Evolutionary conservation across 805 yeast genomes (phyloP).

Genomic region (Cyberlindnera veronae): DNA sequence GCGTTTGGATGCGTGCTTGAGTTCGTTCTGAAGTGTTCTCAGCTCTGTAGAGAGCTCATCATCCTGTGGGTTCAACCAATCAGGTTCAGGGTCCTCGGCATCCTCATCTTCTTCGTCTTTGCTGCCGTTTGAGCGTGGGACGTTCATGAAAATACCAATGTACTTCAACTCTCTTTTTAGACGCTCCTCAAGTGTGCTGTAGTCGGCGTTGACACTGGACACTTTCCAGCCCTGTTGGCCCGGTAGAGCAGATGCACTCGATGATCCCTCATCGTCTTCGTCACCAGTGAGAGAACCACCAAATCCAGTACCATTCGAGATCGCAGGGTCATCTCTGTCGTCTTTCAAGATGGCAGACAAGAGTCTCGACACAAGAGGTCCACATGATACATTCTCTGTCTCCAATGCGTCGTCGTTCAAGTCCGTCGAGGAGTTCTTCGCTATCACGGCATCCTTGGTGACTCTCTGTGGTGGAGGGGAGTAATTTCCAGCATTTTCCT

Average conservation of each 20-base stretch:
- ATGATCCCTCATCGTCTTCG: slow-evolving; percentile 26
- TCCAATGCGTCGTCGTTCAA: slow-evolving; percentile 62
- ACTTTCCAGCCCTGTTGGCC: slow-evolving; percentile 49
- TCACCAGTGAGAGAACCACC: too few relatives aligned
- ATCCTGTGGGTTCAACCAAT: slow-evolving; percentile 83
- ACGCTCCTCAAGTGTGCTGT: slow-evolving; percentile 80
- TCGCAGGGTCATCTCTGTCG: slow-evolving; percentile 16
- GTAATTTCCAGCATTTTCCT: slow-evolving; percentile 54
- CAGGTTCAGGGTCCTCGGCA: slow-evolving; percentile 32
- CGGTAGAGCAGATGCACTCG: slow-evolving; percentile 30
- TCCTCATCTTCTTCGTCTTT: slow-evolving; percentile 26
- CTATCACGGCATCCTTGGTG: slow-evolving; percentile 39
- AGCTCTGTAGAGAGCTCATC: slow-evolving; percentile 90
- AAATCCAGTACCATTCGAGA: slow-evolving; percentile 26
- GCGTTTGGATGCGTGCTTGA: slow-evolving; percentile 54
- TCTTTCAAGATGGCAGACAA: slow-evolving; percentile 72
- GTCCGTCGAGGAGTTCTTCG: slow-evolving; percentile 58
- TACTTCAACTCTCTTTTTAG: slow-evolving; percentile 82
- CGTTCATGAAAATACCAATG: slow-evolving; percentile 82
- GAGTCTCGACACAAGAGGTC: slow-evolving; percentile 84
- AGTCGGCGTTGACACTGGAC: slow-evolving; percentile 52
- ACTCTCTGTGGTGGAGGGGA: slow-evolving; percentile 46
- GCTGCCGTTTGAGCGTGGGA: slow-evolving; percentile 29
- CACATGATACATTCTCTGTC: slow-evolving; percentile 76
- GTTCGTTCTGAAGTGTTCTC: slow-evolving; percentile 64